Evolutionary conservation across 2,329 filamentous ascomycete species (phyloP).

Genomic region (Aureobasidium sp.): DNA sequence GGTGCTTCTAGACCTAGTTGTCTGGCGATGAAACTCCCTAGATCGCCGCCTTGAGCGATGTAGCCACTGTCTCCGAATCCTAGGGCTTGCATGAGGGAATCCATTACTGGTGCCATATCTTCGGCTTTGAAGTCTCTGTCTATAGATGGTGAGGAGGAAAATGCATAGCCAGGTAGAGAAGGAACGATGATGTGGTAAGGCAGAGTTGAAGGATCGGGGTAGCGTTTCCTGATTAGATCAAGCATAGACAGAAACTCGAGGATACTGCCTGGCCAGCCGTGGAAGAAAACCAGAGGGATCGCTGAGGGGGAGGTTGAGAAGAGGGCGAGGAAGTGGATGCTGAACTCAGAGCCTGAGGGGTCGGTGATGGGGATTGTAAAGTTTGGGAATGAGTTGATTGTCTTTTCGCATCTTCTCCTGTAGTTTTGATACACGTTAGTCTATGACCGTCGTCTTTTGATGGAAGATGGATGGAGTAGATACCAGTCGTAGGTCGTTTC

Average conservation of each 20-base stretch:
- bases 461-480: too few relatives aligned
- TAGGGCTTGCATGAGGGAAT: constrained; percentile 58
- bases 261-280: constrained; percentile 61
- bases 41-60: constrained; percentile 63
- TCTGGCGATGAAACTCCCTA: constrained; percentile 53
- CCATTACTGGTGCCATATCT: constrained; percentile 50
- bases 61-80: constrained; percentile 61
- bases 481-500: constrained; percentile 39
- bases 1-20: constrained; percentile 46
- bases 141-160: constrained; percentile 54
- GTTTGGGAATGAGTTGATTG: constrained; percentile 58
- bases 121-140: constrained; percentile 47
- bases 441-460: too few relatives aligned
- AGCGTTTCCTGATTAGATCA: constrained; percentile 50
- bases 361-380: constrained; percentile 51
- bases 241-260: constrained; percentile 63
- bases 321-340: constrained; percentile 61
- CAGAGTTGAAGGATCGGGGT: constrained; percentile 50
- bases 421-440: neutral
- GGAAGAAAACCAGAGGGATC: constrained; percentile 57
- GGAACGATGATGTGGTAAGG: constrained; percentile 66
- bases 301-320: constrained; percentile 59
- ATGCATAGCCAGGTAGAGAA: constrained; percentile 60
- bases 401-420: constrained; percentile 41
- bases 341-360: constrained; percentile 38